phyloP scores from a whole-genome alignment of 2,329 filamentous ascomycete species.

The Pseudopyricularia cyperi region DNA sequence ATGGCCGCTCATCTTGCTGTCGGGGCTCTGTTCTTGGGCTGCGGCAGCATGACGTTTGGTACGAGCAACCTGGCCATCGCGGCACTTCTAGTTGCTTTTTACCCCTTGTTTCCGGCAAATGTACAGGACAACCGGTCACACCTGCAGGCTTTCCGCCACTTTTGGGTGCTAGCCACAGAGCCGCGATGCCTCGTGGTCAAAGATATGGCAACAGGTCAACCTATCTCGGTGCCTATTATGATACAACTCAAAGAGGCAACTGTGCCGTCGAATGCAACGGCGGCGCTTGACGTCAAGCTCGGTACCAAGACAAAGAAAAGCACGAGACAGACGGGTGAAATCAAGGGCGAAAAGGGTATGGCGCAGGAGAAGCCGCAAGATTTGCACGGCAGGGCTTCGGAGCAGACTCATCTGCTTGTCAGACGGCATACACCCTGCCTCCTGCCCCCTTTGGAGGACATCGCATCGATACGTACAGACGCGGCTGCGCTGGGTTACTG shows the following conservation, averaged over 20 bases:
- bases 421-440: slow-evolving; percentile 42
- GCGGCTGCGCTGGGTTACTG: slow-evolving; percentile 57
- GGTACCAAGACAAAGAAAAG: slow-evolving; percentile 18
- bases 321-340: not conserved
- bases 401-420: slow-evolving; percentile 17
- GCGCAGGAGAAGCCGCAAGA: not conserved
- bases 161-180: slow-evolving; percentile 92
- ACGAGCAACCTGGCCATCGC: slow-evolving; percentile 81
- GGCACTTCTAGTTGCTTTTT: slow-evolving; percentile 79
- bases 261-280: slow-evolving; percentile 13
- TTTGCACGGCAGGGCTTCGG: slow-evolving; percentile 6
- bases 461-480: slow-evolving; percentile 46
- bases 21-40: slow-evolving; percentile 80
- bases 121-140: slow-evolving; percentile 93
- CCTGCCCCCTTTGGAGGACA: slow-evolving; percentile 50
- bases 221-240: slow-evolving; percentile 59
- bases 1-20: slow-evolving; percentile 87
- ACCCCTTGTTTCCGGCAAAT: slow-evolving; percentile 78
- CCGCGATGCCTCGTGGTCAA: slow-evolving; percentile 78
- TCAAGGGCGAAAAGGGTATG: not conserved
- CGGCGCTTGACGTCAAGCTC: slow-evolving; percentile 22
- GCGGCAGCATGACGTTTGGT: slow-evolving; percentile 83
- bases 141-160: slow-evolving; percentile 88
- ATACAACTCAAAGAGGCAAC: slow-evolving; percentile 38
- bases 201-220: slow-evolving; percentile 72